phyloP scores from a whole-genome alignment of 495 filamentous ascomycete species.

The Penicillium tannophilum region DNA sequence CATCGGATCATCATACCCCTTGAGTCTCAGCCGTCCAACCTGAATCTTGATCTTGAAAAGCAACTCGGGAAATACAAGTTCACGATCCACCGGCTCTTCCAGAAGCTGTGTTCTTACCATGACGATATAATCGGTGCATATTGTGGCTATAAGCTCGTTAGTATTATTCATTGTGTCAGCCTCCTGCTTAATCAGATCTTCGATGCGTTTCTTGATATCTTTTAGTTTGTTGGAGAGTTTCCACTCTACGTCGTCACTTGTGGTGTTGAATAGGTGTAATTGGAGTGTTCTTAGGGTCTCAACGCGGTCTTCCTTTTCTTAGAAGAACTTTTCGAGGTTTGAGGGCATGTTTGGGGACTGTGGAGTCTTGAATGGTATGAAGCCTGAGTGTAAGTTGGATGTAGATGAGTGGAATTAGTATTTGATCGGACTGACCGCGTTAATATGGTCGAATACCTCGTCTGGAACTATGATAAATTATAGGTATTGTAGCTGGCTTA shows the following conservation, averaged over 20 bases:
- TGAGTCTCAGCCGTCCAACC: background rate
- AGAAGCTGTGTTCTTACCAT: background rate
- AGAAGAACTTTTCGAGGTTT: too few relatives aligned
- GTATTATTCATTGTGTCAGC: background rate
- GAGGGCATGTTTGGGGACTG: too few relatives aligned
- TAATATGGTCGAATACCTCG: too few relatives aligned
- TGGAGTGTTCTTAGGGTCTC: too few relatives aligned
- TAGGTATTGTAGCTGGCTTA: background rate
- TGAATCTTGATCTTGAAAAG: background rate
- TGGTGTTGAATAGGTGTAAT: background rate
- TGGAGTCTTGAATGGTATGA: too few relatives aligned
- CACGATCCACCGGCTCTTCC: background rate
- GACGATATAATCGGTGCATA: background rate
- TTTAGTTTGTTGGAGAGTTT: background rate
- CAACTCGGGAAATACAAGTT: background rate
- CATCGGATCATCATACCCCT: background rate
- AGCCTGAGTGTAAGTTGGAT: too few relatives aligned
- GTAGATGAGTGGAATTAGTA: too few relatives aligned
- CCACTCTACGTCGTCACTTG: background rate
- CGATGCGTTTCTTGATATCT: background rate
- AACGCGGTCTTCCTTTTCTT: too few relatives aligned
- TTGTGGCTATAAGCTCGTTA: background rate
- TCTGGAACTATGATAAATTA: too few relatives aligned
- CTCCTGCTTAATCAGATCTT: background rate
- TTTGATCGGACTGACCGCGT: background rate